phyloP scores from a whole-genome alignment of 768 basidiomycete genomes.

The Mycena kentingensis region DNA sequence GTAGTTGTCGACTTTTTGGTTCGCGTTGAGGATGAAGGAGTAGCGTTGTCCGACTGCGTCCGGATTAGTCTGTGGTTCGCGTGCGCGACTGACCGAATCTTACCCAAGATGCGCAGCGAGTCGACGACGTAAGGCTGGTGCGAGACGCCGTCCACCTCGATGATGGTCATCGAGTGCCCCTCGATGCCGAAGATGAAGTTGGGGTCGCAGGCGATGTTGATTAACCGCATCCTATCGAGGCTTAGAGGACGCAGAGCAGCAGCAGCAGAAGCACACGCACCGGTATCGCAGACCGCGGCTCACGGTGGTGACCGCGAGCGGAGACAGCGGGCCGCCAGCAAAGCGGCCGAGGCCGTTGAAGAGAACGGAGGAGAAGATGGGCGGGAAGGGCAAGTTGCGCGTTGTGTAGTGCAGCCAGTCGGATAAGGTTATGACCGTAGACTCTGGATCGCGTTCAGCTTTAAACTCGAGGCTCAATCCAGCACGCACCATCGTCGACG shows the following conservation, averaged over 20 bases:
- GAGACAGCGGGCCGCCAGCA: constrained; percentile 35
- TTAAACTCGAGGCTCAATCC: no score
- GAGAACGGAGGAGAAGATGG: constrained; percentile 30
- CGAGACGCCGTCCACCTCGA: constrained; percentile 40
- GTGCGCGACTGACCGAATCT: background rate
- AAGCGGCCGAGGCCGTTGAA: constrained; percentile 45
- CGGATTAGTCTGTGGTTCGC: background rate
- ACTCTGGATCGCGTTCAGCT: no score
- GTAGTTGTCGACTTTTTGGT: constrained; percentile 49
- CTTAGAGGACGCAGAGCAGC: background rate
- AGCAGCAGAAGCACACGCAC: background rate
- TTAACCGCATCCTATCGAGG: background rate
- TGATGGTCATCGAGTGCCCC: constrained; percentile 39
- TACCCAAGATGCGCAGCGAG: constrained; percentile 34
- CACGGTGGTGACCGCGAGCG: constrained; percentile 28
- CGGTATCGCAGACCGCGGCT: background rate
- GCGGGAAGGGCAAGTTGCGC: constrained; percentile 11
- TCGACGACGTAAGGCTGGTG: constrained; percentile 34
- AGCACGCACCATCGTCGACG: no score
- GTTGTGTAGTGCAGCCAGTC: no score
- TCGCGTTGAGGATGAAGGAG: constrained; percentile 45
- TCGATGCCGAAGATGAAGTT: constrained; percentile 37
- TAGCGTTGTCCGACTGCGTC: constrained; percentile 39
- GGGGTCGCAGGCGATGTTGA: constrained; percentile 13
- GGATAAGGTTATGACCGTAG: no score